Evolutionary conservation across 495 filamentous ascomycete genomes (phyloP).

Genomic region (Aspergillus avenaceus): DNA sequence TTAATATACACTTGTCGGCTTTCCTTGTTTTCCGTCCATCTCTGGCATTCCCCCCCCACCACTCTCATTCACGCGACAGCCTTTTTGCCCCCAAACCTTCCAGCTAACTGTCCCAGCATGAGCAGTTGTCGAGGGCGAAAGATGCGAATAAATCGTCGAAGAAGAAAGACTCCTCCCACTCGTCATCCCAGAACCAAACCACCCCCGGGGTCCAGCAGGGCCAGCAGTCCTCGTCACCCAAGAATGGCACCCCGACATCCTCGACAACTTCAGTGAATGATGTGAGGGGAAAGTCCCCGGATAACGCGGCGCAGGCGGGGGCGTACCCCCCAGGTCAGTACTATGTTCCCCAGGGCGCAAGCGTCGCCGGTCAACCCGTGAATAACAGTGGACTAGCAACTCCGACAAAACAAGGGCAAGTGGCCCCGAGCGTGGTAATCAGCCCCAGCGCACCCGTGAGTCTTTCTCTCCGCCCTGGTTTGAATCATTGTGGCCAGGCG

Average conservation of each 20-base stretch:
- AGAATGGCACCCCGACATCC: slow-evolving; percentile 70
- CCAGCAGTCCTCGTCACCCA: slow-evolving; percentile 60
- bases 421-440: slow-evolving; percentile 89
- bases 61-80: slow-evolving; percentile 6
- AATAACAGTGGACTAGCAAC: slow-evolving; percentile 59
- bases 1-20: slow-evolving; percentile 20
- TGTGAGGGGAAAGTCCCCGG: slow-evolving; percentile 72
- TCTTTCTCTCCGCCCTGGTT: slow-evolving; percentile 10
- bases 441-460: slow-evolving; percentile 93
- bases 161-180: slow-evolving; percentile 80
- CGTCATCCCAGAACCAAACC: slow-evolving; percentile 57
- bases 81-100: slow-evolving; percentile 6
- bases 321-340: slow-evolving; percentile 34
- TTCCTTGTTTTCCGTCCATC: slow-evolving; percentile 5
- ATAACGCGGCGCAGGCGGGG: slow-evolving; percentile 51
- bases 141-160: slow-evolving; percentile 90
- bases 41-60: slow-evolving; percentile 12
- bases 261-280: slow-evolving; percentile 86
- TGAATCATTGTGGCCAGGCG: neutral
- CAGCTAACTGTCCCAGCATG: slow-evolving; percentile 51
- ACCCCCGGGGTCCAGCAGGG: slow-evolving; percentile 37
- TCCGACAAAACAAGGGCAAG: slow-evolving; percentile 60
- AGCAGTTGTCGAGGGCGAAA: slow-evolving; percentile 93
- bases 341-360: slow-evolving; percentile 28
- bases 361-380: slow-evolving; percentile 32